Percentiles rank a stretch among this genome's conserved stretches.
These are phyloP conservation scores for Ostreobium quekettii DNA, from an alignment of 139 green algal genomes.

Conservation along the genomic window DNA sequence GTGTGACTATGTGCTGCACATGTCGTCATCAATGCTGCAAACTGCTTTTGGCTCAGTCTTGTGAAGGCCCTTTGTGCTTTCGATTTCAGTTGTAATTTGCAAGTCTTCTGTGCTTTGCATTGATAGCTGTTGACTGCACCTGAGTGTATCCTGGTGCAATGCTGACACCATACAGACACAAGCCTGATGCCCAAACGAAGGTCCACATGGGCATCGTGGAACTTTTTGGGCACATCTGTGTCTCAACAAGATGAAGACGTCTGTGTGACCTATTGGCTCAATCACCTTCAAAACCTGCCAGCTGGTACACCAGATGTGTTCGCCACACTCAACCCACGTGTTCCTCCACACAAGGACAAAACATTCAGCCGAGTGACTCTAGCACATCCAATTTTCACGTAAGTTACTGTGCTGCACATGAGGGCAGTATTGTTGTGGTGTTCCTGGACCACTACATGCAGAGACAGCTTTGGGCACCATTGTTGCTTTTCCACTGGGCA, in stretches of 20 bases:
- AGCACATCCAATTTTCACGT: constrained; percentile 73
- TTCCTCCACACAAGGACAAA: constrained; percentile 38
- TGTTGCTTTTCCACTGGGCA: no score
- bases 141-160: no score
- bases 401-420: neutral
- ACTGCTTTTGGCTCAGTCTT: no score
- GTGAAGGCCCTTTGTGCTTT: no score
- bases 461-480: no score
- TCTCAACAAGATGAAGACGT: constrained; percentile 34
- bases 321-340: constrained; percentile 87
- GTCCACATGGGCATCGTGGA: constrained; percentile 82
- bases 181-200: constrained; percentile 67
- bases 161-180: constrained; percentile 36
- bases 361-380: constrained; percentile 48
- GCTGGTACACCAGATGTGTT: constrained; percentile 61
- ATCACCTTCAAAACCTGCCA: constrained; percentile 74
- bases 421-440: neutral
- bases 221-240: constrained; percentile 56
- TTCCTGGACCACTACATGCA: neutral
- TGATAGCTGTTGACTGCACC: no score
- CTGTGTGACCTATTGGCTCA: constrained; percentile 88
- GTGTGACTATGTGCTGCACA: no score
- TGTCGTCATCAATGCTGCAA: no score
- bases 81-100: no score
- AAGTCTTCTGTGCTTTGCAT: no score